Evolutionary conservation across 1,139 yeast genomes (phyloP), one percentile per base, ranked within the genome.

Genomic region (Hansenula sp.): DNA sequence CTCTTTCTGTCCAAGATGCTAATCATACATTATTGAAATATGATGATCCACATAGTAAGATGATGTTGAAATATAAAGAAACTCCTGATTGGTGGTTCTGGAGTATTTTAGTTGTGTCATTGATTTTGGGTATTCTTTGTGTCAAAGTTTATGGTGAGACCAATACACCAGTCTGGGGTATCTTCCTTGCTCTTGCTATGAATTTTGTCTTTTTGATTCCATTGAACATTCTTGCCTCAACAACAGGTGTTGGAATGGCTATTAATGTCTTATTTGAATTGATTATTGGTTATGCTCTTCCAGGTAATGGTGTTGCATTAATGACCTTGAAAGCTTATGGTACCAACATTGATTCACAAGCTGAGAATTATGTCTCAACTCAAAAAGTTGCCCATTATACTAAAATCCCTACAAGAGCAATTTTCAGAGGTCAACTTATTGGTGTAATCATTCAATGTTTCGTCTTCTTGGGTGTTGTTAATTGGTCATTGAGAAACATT

Each of bases 11-110:
- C 5, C 12, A 17, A 21, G 17, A 11, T 19, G 10, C 42, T 40
- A n/a, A 27, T 60, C 39, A 65, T 28, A 8, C 4, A 61, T 12
- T n/a, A n/a, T n/a, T n/a, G n/a, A 64, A 60, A 3, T 66, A 61
- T 45, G 55, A 68, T 20, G 86, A 79, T 49, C 75, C 82, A 1
- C 82, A 78, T 47, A 67, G 75, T 33, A 65, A 68, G 39, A 72
- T 77, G 75, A 77, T 78, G 80, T 47, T 66, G 21, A 60, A 62
- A 18, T 77, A 77, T 55, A 68, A 66, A 30, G 87, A 80, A 50
- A 84, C 78, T 17, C 86, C 86, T 12, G 81, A 77, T 45, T 73
- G 75, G 74, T 76, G 77, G 70, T 80, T 72, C 48, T 48, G 75
- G 20, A 41, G 62, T 12, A 68, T 79, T 16, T 59, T 79, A 42